Conservation (phyloP, 306 rosid species). For the Coriaria nepalensis region DNA sequence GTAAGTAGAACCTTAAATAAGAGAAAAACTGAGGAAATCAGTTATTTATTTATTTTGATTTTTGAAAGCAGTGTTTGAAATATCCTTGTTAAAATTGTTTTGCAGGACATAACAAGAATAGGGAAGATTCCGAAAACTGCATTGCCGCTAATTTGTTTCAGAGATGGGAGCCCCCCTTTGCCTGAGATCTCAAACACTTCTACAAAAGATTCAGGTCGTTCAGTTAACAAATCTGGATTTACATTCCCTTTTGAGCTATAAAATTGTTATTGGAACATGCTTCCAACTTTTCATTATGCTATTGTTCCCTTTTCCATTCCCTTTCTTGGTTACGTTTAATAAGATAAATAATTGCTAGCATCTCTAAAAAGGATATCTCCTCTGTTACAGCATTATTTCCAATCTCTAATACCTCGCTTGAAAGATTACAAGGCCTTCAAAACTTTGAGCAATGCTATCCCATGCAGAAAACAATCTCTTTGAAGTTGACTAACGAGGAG, state of each 20-base stretch:
- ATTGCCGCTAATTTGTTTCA: constrained; percentile 68
- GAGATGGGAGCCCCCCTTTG: constrained; percentile 84
- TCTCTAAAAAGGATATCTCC: constrained; percentile 7
- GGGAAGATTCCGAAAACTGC: constrained; percentile 37
- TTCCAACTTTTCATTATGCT: too few species aligned
- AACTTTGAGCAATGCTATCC: constrained; percentile 76
- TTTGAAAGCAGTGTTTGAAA: not conserved
- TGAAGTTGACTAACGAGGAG: constrained; percentile 71
- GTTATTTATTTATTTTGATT: too few species aligned
- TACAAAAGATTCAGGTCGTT: constrained; percentile 34
- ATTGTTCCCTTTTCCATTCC: not conserved
- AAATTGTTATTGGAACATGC: too few species aligned
- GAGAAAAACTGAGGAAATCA: too few species aligned
- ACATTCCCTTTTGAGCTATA: constrained; percentile 2
- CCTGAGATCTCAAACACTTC: constrained; percentile 59
- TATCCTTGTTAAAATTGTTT: constrained; percentile 13
- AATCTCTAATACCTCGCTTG: constrained; percentile 20
- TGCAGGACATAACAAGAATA: constrained; percentile 44
- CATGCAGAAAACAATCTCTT: constrained; percentile 57
- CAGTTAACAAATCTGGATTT: constrained; percentile 20
- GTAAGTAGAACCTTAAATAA: constrained; percentile 66
- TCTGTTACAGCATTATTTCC: constrained; percentile 16
- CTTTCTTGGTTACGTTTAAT: constrained; percentile 4
- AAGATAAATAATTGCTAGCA: constrained; percentile 1
- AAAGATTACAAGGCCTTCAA: constrained; percentile 47